Evolutionary conservation across 495 filamentous ascomycete genomes (phyloP).

Genomic region (Geopyxis carbonaria): DNA sequence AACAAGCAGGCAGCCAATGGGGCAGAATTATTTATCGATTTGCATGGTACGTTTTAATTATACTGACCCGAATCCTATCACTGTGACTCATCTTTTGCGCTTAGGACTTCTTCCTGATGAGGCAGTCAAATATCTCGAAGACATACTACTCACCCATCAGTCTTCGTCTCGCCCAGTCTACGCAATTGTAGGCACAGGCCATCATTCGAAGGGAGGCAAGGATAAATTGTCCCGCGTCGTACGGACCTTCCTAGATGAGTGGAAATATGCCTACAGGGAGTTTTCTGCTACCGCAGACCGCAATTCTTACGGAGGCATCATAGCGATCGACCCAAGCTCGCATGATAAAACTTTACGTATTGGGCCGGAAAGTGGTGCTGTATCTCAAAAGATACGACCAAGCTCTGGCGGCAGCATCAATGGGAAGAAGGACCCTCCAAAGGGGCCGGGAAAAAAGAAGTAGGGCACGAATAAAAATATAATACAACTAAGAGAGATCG

Average conservation of each 20-base stretch:
- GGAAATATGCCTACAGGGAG: slow-evolving; percentile 88
- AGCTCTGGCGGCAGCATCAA: neutral
- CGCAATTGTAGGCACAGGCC: slow-evolving; percentile 89
- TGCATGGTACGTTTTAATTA: slow-evolving; percentile 41
- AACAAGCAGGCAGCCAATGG: slow-evolving; percentile 48
- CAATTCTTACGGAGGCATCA: slow-evolving; percentile 77
- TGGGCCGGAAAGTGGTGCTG: neutral
- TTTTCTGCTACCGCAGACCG: slow-evolving; percentile 88
- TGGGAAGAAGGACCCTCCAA: slow-evolving; percentile 4
- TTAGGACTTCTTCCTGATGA: slow-evolving; percentile 78
- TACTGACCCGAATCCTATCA: neutral
- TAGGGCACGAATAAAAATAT: slow-evolving; percentile 5
- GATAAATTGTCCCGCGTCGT: slow-evolving; percentile 96
- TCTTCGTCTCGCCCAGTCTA: slow-evolving; percentile 63
- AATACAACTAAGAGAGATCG: too few species aligned
- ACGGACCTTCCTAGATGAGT: slow-evolving; percentile 78
- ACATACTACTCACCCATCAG: slow-evolving; percentile 64
- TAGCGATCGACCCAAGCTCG: slow-evolving; percentile 81
- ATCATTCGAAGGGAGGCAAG: slow-evolving; percentile 96
- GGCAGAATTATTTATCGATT: slow-evolving; percentile 78
- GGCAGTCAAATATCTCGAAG: slow-evolving; percentile 84
- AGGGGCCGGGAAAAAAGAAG: slow-evolving; percentile 2
- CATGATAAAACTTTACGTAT: slow-evolving; percentile 53
- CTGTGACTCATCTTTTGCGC: neutral
- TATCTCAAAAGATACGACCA: neutral